Evolutionary conservation across 1,284 basidiomycete species (phyloP).

Genomic region (Irpex sp.): DNA sequence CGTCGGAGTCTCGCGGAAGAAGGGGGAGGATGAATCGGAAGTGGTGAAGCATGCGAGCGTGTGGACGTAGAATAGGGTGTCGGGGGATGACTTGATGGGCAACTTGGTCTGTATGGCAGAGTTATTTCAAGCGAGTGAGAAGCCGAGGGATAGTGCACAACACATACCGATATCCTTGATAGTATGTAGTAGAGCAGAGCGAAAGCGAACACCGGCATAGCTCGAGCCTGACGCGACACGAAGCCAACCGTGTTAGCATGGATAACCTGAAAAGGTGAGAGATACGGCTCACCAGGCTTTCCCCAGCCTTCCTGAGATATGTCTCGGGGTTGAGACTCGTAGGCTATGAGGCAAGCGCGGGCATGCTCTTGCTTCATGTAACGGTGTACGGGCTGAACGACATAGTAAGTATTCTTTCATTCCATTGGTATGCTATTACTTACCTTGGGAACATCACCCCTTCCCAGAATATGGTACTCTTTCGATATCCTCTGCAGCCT

Average conservation of each 20-base stretch:
- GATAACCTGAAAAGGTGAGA: not conserved
- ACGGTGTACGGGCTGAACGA: conserved; percentile 58
- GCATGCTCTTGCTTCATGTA: conserved; percentile 80
- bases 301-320: conserved; percentile 81
- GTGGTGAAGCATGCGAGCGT: conserved; percentile 70
- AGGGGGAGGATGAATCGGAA: conserved; percentile 71
- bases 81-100: conserved; percentile 63
- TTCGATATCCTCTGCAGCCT: conserved; percentile 71
- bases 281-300: conserved; percentile 50
- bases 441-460: conserved; percentile 72
- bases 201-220: conserved; percentile 58
- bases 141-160: not conserved
- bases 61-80: conserved; percentile 56
- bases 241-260: not conserved
- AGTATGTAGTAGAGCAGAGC: conserved; percentile 61
- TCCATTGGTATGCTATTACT: conserved; percentile 20
- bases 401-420: conserved; percentile 1
- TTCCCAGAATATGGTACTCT: conserved; percentile 56
- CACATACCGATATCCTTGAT: conserved; percentile 61
- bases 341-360: conserved; percentile 71
- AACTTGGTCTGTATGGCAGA: conserved; percentile 45
- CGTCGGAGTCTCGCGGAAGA: conserved; percentile 55
- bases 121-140: not conserved
- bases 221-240: conserved; percentile 42
- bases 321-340: conserved; percentile 73